Evolutionary conservation across 2,329 filamentous ascomycete species (phyloP).

Genomic region (Gnomoniopsis sp.): DNA sequence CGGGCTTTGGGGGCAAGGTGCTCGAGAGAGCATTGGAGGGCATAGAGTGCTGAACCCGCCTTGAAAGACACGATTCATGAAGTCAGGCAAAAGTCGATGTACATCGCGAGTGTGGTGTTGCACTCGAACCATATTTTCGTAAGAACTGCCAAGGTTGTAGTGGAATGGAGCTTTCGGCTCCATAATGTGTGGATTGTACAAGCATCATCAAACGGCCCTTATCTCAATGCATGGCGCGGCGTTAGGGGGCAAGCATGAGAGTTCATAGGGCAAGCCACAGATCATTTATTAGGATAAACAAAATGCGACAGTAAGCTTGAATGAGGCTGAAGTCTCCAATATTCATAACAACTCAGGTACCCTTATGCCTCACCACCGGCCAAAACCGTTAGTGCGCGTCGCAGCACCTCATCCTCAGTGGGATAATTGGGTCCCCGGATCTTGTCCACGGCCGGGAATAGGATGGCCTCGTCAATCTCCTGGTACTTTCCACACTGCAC

Average conservation of each 20-base stretch:
- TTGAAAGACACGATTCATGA: background rate
- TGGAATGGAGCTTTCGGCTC: background rate
- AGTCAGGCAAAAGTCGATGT: background rate
- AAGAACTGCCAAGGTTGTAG: background rate
- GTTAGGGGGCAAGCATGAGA: conserved; percentile 1
- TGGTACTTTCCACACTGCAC: conserved; percentile 43
- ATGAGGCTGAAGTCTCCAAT: too few species aligned
- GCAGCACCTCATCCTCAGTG: conserved; percentile 34
- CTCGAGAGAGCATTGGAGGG: conserved; percentile 56
- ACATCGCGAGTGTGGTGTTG: background rate
- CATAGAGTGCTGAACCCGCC: conserved; percentile 23
- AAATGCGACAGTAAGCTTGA: background rate
- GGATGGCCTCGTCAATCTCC: conserved; percentile 49
- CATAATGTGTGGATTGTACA: background rate
- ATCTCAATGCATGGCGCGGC: conserved; percentile 16
- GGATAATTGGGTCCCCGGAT: conserved; percentile 31
- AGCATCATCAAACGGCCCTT: background rate
- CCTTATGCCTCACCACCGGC: conserved; percentile 1
- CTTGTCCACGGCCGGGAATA: conserved; percentile 30
- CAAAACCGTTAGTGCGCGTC: conserved; percentile 14
- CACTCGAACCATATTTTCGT: background rate
- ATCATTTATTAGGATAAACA: background rate
- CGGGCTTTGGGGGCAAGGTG: conserved; percentile 54
- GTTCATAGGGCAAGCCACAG: background rate
- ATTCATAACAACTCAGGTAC: too few species aligned